Evolutionary conservation across 192 early-diverging fungal species (phyloP).

Genomic region (Oehlia diaphana): DNA sequence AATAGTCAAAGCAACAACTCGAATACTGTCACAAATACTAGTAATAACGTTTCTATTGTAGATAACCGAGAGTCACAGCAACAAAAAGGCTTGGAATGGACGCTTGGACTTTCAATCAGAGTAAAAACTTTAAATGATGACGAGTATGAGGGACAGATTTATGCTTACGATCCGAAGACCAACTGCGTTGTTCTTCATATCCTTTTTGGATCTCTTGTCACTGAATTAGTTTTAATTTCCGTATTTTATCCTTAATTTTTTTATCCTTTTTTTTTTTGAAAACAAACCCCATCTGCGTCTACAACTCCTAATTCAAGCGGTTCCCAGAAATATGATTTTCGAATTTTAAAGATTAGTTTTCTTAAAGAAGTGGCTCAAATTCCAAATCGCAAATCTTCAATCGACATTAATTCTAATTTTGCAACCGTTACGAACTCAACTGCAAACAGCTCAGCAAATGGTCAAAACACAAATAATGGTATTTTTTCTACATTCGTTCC

Average conservation of each 20-base stretch:
- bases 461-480: slow-evolving; percentile 20
- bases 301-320: slow-evolving; percentile 1
- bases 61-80: slow-evolving; percentile 17
- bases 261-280: slow-evolving; percentile 20
- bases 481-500: slow-evolving; percentile 43
- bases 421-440: not conserved
- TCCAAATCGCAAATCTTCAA: slow-evolving; percentile 22
- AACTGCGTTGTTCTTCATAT: slow-evolving; percentile 68
- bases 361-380: slow-evolving; percentile 57
- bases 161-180: slow-evolving; percentile 56
- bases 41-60: slow-evolving; percentile 24
- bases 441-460: not conserved
- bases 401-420: slow-evolving; percentile 11
- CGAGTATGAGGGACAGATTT: slow-evolving; percentile 56
- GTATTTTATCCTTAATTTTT: slow-evolving; percentile 5
- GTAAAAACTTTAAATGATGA: slow-evolving; percentile 51
- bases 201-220: slow-evolving; percentile 44
- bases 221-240: not conserved
- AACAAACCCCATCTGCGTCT: slow-evolving; percentile 38
- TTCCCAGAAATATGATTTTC: slow-evolving; percentile 49
- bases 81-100: slow-evolving; percentile 44
- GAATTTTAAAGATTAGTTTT: slow-evolving; percentile 58
- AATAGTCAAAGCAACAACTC: not conserved
- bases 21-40: not conserved
- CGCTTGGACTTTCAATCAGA: slow-evolving; percentile 49